phyloP scores from a whole-genome alignment of 495 filamentous ascomycete genomes.

The Penicillium canescens region DNA sequence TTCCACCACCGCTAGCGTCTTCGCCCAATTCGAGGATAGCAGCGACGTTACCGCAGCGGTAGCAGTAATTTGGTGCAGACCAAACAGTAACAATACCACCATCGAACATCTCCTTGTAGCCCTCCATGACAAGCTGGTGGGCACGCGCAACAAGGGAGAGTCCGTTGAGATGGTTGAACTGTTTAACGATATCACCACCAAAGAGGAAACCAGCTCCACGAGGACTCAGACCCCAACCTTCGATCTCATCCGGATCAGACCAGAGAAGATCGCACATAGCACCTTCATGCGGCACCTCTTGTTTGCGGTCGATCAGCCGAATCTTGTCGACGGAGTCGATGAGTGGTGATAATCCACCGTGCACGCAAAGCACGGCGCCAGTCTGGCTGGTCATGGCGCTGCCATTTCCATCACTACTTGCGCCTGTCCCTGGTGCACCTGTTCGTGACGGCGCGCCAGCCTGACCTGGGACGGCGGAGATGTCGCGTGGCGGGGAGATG shows the following conservation, averaged over 20 bases:
- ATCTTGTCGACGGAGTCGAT: constrained; percentile 97
- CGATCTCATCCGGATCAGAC: constrained; percentile 98
- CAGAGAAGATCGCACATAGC: constrained; percentile 98
- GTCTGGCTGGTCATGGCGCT: constrained; percentile 56
- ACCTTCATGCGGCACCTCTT: constrained; percentile 97
- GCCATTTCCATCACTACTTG: constrained; percentile 64
- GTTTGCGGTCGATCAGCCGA: constrained; percentile 90
- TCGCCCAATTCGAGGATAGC: constrained; percentile 92
- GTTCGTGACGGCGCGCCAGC: constrained; percentile 41
- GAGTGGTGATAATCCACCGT: constrained; percentile 87
- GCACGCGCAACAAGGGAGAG: constrained; percentile 89
- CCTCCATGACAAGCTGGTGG: constrained; percentile 98
- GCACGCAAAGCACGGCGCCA: constrained; percentile 91
- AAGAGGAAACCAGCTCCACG: constrained; percentile 96
- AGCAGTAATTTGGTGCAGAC: constrained; percentile 98
- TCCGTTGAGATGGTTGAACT: constrained; percentile 92
- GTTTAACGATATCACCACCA: constrained; percentile 92
- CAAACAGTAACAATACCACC: constrained; percentile 93
- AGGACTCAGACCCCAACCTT: constrained; percentile 94
- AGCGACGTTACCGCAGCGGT: constrained; percentile 95
- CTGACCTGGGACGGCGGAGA: constrained; percentile 43
- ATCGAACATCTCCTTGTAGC: constrained; percentile 99
- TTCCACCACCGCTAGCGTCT: constrained; percentile 74
- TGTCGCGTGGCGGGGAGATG: constrained; percentile 46
- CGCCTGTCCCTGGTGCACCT: constrained; percentile 78